Conservation (phyloP, 139 green algal species). For the Pseudopediastrum boryanum region DNA sequence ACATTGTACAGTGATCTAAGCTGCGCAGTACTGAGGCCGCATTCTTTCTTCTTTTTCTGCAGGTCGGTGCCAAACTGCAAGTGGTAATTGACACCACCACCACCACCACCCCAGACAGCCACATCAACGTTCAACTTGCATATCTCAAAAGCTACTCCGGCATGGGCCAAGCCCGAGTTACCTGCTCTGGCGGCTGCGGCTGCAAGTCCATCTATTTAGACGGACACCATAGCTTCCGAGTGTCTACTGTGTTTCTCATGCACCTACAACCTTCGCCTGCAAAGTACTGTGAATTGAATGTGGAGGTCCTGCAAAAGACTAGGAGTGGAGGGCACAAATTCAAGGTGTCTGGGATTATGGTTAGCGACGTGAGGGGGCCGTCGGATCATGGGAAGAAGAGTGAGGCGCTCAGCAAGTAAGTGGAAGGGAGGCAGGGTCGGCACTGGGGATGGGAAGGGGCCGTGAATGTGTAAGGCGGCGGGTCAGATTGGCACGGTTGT, state of each 20-base stretch:
- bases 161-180: constrained; percentile 28
- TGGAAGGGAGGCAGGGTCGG: no score
- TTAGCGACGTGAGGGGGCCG: background rate
- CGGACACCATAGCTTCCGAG: background rate
- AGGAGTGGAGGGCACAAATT: constrained; percentile 15
- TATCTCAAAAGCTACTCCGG: constrained; percentile 25
- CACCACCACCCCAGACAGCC: background rate
- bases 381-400: background rate
- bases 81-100: constrained; percentile 15
- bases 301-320: background rate
- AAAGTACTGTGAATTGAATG: background rate
- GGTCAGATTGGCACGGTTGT: no score
- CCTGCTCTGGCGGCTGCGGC: constrained; percentile 20
- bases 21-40: no score
- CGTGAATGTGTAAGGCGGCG: no score
- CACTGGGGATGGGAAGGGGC: no score
- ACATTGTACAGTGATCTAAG: no score
- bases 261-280: constrained; percentile 7
- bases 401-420: constrained; percentile 12
- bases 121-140: constrained; percentile 22
- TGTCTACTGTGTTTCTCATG: constrained; percentile 22
- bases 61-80: constrained; percentile 14
- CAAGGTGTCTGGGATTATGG: constrained; percentile 13
- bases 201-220: background rate
- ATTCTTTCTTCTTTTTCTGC: no score